Conservation (phyloP, 1,284 basidiomycete genomes). For the Phylloporus gajari region DNA sequence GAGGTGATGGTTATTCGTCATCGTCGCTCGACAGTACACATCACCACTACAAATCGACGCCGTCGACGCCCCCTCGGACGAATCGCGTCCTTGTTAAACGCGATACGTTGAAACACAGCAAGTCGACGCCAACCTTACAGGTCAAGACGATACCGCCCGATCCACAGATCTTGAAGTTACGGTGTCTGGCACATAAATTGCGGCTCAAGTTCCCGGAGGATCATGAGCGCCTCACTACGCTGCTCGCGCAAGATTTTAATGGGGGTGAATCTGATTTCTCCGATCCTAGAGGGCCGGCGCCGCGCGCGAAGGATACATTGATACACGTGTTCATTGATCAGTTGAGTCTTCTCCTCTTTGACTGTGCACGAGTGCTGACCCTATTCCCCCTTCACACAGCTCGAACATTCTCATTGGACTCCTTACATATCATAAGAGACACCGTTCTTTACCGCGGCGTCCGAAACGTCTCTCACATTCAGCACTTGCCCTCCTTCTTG, state of each 20-base stretch:
- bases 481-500: conserved; percentile 74
- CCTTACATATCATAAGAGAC: conserved; percentile 68
- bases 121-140: conserved; percentile 55
- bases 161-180: conserved; percentile 61
- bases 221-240: conserved; percentile 53
- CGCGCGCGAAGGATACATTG: conserved; percentile 62
- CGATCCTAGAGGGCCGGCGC: conserved; percentile 60
- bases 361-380: conserved; percentile 17
- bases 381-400: conserved; percentile 48
- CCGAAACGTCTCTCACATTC: conserved; percentile 70
- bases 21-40: conserved; percentile 46
- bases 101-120: conserved; percentile 52
- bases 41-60: conserved; percentile 49
- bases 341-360: conserved; percentile 55
- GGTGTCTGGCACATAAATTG: conserved; percentile 65
- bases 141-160: conserved; percentile 54
- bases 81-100: conserved; percentile 29
- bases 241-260: conserved; percentile 56
- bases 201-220: conserved; percentile 68
- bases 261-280: conserved; percentile 50
- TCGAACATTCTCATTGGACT: conserved; percentile 88
- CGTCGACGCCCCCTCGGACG: conserved; percentile 47
- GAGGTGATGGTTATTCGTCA: conserved; percentile 41
- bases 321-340: conserved; percentile 90
- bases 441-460: conserved; percentile 50